Base-by-base conservation (phyloP, 2,329 filamentous ascomycete genomes). In the Grosmannia huntii region DNA sequence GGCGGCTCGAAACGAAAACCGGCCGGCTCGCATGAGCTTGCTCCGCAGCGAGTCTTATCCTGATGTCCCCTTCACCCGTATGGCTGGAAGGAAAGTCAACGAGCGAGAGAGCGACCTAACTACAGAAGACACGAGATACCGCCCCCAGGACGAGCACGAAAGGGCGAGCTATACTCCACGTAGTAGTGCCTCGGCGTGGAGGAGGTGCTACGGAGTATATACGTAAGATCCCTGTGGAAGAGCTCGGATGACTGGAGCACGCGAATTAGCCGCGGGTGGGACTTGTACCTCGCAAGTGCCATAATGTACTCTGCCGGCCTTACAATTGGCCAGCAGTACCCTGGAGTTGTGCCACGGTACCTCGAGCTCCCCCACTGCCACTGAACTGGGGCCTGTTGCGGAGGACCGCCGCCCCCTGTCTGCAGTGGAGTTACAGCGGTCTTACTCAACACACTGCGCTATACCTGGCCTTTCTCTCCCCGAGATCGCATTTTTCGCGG, bases 221-320 rank as follows among this genome's bases (percentile, higher is more conserved):
- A 44, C 14, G 16, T 9, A 44, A 44, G 16, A n/a, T n/a, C 41
- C 44, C 27, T 36, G 53, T 52, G 51, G 57, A 55, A 23, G 25
- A 57, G 61, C 60, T 62, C 62, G 62, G 62, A 44, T 58, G 53
- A 62, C 62, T 63, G 62, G 62, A 62, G 62, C 59, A 57, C 46
- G 28, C 53, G 27, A 48, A 36, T 48, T 61, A 62, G 61, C 59
- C 59, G 57, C 57, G 25, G 36, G 52, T 49, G 41, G 56, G 48
- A 28, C 31, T 54, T 23, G 60, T 61, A 53, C 56, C 16, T 16
- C 19, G 6, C n/a, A 19, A 23, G n/a, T 16, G 10, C 11, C 21
- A 3, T 25, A 31, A 48, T 33, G 57, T 59, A 59, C 33, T 21
- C 31, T 16, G 5, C 36, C 21, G 19, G 5, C 38, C 1, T 10